These are phyloP conservation scores for Amborella trichopoda DNA, from an alignment of 164 flowering plant species.

Conservation along the genomic window DNA sequence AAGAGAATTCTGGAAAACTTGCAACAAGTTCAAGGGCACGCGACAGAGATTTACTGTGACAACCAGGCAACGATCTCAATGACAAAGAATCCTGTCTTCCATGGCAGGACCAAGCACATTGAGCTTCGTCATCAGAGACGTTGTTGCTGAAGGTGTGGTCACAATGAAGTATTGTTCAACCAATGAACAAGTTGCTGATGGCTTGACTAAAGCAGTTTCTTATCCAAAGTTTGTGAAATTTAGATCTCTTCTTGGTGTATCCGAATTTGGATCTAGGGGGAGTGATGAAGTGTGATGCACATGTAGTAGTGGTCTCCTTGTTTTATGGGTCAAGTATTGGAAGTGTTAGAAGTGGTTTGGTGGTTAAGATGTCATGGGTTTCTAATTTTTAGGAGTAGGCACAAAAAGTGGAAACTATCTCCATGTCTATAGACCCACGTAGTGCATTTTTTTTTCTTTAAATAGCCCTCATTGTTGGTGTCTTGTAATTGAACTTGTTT, in stretches of 20 bases:
- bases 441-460: too few species aligned
- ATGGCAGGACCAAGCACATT: conserved; percentile 1
- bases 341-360: too few species aligned
- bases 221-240: neutral
- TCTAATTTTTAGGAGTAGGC: too few species aligned
- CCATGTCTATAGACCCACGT: too few species aligned
- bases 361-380: too few species aligned
- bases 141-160: neutral
- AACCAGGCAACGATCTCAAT: neutral
- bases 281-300: neutral
- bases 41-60: neutral
- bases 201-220: neutral
- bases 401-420: too few species aligned
- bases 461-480: too few species aligned
- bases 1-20: neutral
- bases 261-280: neutral
- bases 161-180: neutral
- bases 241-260: neutral
- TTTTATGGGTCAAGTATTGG: too few species aligned
- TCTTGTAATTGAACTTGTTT: too few species aligned
- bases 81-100: neutral
- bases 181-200: neutral
- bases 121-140: neutral
- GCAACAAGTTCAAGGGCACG: neutral
- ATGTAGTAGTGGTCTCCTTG: too few species aligned